Conservation (phyloP, 495 filamentous ascomycete genomes). For the Zalerion maritima region DNA sequence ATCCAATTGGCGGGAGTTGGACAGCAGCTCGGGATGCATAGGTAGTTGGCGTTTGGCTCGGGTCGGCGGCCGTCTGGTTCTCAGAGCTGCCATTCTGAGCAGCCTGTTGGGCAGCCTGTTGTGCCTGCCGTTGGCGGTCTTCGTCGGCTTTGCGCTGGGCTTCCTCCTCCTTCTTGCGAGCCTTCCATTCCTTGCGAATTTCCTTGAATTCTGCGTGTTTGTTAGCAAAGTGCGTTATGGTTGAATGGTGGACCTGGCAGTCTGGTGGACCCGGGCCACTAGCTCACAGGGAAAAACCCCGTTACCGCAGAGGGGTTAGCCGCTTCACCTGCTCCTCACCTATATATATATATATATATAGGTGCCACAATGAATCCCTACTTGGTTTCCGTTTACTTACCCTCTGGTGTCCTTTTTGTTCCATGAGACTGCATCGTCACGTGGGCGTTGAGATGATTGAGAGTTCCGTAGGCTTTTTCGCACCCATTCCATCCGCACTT, state of each 20-base stretch:
- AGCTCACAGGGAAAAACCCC: slow-evolving; percentile 3
- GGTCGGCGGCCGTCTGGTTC: slow-evolving; percentile 38
- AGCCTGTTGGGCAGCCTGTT: slow-evolving; percentile 40
- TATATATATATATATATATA: slow-evolving; percentile 1
- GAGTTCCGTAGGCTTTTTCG: slow-evolving; percentile 92
- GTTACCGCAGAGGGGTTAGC: background rate
- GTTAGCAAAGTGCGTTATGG: slow-evolving; percentile 15
- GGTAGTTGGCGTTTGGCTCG: slow-evolving; percentile 41
- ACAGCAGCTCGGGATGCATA: slow-evolving; percentile 46
- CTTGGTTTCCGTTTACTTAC: slow-evolving; percentile 43
- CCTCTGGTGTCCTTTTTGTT: slow-evolving; percentile 85
- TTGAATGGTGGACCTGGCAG: slow-evolving; percentile 2
- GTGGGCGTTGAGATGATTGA: slow-evolving; percentile 94
- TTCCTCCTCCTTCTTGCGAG: slow-evolving; percentile 98
- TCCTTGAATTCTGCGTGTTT: slow-evolving; percentile 80
- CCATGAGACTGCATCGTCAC: slow-evolving; percentile 98
- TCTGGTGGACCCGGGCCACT: slow-evolving; percentile 8
- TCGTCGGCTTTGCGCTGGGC: slow-evolving; percentile 78
- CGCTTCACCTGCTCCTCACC: background rate
- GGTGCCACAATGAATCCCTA: too few species aligned
- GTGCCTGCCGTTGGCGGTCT: slow-evolving; percentile 61
- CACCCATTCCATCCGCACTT: slow-evolving; percentile 98
- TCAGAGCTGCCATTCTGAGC: slow-evolving; percentile 23
- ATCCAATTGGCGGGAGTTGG: slow-evolving; percentile 79
- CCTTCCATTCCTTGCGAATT: slow-evolving; percentile 98